These are phyloP conservation scores for Aspergillus neotritici DNA, from an alignment of 2,329 filamentous ascomycete species.

Conservation along the genomic window DNA sequence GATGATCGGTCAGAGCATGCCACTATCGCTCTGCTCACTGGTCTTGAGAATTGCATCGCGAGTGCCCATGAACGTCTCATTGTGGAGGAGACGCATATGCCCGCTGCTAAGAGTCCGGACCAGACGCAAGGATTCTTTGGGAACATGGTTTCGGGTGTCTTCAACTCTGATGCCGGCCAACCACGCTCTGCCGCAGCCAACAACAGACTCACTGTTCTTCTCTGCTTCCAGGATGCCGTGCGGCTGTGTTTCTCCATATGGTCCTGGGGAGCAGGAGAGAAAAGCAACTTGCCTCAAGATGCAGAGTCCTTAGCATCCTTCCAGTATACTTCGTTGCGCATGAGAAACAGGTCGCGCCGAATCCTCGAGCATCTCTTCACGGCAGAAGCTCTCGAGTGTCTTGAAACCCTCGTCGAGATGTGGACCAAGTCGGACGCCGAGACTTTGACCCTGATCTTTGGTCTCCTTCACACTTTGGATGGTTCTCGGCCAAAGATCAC, in stretches of 20 bases:
- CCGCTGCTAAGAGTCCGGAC: slow-evolving; percentile 69
- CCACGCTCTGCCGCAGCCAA: slow-evolving; percentile 84
- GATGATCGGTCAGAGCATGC: slow-evolving; percentile 53
- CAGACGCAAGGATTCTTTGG: slow-evolving; percentile 85
- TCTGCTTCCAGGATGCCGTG: slow-evolving; percentile 96
- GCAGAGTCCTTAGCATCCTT: slow-evolving; percentile 71
- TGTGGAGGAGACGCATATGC: slow-evolving; percentile 65
- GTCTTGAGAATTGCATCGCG: slow-evolving; percentile 83
- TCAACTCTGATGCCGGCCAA: slow-evolving; percentile 70
- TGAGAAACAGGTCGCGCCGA: slow-evolving; percentile 81
- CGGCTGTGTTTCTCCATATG: slow-evolving; percentile 89
- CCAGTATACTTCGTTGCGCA: slow-evolving; percentile 79
- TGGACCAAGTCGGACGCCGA: slow-evolving; percentile 59
- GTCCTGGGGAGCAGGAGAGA: slow-evolving; percentile 71
- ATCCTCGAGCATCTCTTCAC: slow-evolving; percentile 89
- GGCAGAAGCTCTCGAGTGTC: slow-evolving; percentile 84
- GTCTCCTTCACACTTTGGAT: slow-evolving; percentile 82
- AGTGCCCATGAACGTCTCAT: slow-evolving; percentile 77
- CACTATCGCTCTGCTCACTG: slow-evolving; percentile 77
- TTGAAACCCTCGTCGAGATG: slow-evolving; percentile 82
- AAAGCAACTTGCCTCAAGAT: slow-evolving; percentile 49
- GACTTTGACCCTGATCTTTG: slow-evolving; percentile 65
- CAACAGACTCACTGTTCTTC: slow-evolving; percentile 81
- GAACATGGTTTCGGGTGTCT: slow-evolving; percentile 89
- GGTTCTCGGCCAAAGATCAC: slow-evolving; percentile 86